Evolutionary conservation across 2,329 filamentous ascomycete genomes (phyloP).

Genomic region (Grosmannia penicillata): DNA sequence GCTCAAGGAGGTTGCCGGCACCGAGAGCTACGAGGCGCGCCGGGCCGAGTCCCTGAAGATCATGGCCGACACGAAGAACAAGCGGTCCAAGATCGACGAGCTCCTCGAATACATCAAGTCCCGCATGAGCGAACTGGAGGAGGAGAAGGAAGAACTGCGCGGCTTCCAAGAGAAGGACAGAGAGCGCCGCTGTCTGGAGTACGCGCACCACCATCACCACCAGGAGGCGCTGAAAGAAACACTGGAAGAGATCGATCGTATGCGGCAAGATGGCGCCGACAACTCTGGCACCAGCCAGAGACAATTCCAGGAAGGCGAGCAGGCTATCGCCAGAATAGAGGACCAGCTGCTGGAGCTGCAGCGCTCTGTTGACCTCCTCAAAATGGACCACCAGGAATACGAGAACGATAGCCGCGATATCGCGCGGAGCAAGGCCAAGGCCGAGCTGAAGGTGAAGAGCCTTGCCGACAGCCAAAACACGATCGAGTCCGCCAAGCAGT

Average conservation of each 20-base stretch:
- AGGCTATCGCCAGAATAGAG: constrained; percentile 62
- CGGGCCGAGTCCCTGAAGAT: constrained; percentile 88
- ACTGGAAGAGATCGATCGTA: constrained; percentile 70
- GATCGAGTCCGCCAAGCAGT: constrained; percentile 55
- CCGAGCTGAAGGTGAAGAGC: constrained; percentile 71
- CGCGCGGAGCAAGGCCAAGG: constrained; percentile 66
- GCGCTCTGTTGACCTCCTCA: constrained; percentile 70
- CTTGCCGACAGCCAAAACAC: constrained; percentile 71
- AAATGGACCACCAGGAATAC: constrained; percentile 71
- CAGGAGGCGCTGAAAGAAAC: constrained; percentile 64
- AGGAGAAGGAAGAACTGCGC: constrained; percentile 90
- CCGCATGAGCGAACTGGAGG: constrained; percentile 75
- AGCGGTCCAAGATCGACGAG: constrained; percentile 87
- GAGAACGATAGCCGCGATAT: constrained; percentile 81
- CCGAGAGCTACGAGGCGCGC: constrained; percentile 88
- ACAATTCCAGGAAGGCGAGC: constrained; percentile 63
- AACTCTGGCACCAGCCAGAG: constrained; percentile 69
- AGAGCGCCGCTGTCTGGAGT: constrained; percentile 82
- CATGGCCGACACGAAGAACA: constrained; percentile 92
- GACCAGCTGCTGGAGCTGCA: constrained; percentile 64
- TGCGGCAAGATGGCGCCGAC: constrained; percentile 68
- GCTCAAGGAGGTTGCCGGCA: constrained; percentile 95
- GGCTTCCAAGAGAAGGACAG: constrained; percentile 91
- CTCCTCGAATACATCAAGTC: constrained; percentile 84
- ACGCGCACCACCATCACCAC: constrained; percentile 84